phyloP scores from a whole-genome alignment of 257 asterid species.

The Penstemon eatonii region DNA sequence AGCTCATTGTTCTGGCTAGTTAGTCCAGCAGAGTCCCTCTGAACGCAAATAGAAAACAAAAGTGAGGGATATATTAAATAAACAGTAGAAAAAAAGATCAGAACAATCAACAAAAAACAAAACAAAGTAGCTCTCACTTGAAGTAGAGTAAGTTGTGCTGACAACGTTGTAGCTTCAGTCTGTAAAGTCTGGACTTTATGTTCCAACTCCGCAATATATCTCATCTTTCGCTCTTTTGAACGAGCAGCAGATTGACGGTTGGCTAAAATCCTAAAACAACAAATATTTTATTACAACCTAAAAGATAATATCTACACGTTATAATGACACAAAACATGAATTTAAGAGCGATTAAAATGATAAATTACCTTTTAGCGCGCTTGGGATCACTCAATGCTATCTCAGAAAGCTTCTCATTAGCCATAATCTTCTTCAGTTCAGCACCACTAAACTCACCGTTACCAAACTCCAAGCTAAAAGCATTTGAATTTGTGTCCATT shows the following conservation, averaged over 20 bases:
- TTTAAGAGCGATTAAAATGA: background rate
- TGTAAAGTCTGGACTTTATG: constrained; percentile 61
- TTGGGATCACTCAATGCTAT: constrained; percentile 68
- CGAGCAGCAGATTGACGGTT: constrained; percentile 81
- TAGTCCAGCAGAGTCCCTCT: constrained; percentile 66
- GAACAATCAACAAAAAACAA: background rate
- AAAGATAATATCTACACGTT: background rate
- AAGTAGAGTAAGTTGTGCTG: constrained; percentile 61
- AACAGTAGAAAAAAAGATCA: background rate
- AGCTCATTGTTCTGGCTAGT: constrained; percentile 63
- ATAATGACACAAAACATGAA: background rate
- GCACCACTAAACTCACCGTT: constrained; percentile 67
- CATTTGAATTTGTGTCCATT: constrained; percentile 44
- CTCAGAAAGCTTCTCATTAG: constrained; percentile 66
- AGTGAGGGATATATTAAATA: background rate
- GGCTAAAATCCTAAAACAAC: constrained; percentile 54
- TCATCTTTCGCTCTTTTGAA: constrained; percentile 71
- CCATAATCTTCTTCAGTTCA: constrained; percentile 67
- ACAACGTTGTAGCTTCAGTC: constrained; percentile 63
- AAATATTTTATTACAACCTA: constrained; percentile 8
- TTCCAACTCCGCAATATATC: constrained; percentile 66
- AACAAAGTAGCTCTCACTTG: constrained; percentile 38
- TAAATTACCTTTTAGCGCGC: constrained; percentile 58
- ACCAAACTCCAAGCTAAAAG: constrained; percentile 58
- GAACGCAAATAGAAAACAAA: constrained; percentile 16